phyloP scores from a whole-genome alignment of 768 basidiomycete genomes.

The Lyophyllum atratum region DNA sequence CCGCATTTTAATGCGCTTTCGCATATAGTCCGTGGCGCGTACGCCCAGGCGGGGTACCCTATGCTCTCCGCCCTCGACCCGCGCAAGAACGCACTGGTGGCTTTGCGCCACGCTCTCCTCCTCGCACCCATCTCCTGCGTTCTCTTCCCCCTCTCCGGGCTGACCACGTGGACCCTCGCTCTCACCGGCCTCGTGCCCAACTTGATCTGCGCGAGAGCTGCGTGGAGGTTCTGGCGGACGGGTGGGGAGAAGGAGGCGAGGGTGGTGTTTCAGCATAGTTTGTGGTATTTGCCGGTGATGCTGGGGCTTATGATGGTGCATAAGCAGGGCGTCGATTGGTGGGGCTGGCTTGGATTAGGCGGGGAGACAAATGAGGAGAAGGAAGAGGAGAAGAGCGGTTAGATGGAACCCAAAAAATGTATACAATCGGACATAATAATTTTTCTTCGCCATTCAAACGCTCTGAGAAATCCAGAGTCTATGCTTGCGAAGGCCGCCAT shows the following conservation, averaged over 20 bases:
- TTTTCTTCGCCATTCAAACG: too few relatives aligned
- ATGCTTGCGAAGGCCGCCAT: too few relatives aligned
- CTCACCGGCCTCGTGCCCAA: conserved; percentile 79
- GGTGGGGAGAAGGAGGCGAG: conserved; percentile 81
- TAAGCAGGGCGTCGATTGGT: conserved; percentile 85
- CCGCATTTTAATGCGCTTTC: conserved; percentile 97
- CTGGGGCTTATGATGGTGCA: conserved; percentile 94
- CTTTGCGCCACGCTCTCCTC: conserved; percentile 78
- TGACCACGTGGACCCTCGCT: conserved; percentile 92
- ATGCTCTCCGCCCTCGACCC: conserved; percentile 90
- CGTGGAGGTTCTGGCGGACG: conserved; percentile 72
- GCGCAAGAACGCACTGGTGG: conserved; percentile 78
- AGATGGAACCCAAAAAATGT: neutral
- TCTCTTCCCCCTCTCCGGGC: conserved; percentile 83
- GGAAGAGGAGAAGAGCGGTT: neutral
- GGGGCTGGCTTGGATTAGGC: conserved; percentile 54
- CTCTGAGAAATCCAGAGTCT: too few relatives aligned
- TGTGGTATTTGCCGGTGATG: conserved; percentile 91
- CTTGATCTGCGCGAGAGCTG: conserved; percentile 61
- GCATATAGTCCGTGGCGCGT: conserved; percentile 81
- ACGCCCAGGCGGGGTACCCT: conserved; percentile 90
- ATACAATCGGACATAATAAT: too few relatives aligned
- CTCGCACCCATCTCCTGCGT: conserved; percentile 78
- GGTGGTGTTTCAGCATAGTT: conserved; percentile 71
- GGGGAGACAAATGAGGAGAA: conserved; percentile 21